Conservation (phyloP, 805 yeast species). For the Candida cerambycidarum region DNA sequence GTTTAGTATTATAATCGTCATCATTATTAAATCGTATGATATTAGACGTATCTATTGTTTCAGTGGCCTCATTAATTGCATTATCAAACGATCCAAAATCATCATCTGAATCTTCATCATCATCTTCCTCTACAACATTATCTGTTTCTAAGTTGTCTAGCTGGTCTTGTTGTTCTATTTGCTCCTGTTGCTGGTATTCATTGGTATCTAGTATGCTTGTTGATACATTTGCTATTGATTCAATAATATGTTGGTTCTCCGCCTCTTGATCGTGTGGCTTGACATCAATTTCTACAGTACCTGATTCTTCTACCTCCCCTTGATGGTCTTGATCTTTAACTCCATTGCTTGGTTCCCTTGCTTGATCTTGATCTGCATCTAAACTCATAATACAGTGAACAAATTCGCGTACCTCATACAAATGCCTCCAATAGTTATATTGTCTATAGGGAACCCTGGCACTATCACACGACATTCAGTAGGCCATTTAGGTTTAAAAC, state of each 20-base stretch:
- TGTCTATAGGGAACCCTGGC: constrained; percentile 44
- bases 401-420: constrained; percentile 1
- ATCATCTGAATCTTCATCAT: constrained; percentile 23
- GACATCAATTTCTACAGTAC: too few relatives aligned
- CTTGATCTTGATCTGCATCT: constrained; percentile 9
- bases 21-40: constrained; percentile 17
- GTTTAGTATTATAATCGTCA: constrained; percentile 11
- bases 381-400: neutral
- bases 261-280: too few relatives aligned
- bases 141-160: neutral
- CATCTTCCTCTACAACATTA: neutral
- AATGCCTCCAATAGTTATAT: constrained; percentile 14
- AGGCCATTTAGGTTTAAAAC: constrained; percentile 35
- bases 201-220: neutral
- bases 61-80: constrained; percentile 30
- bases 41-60: constrained; percentile 18
- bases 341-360: too few relatives aligned
- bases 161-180: neutral
- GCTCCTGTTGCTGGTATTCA: constrained; percentile 5
- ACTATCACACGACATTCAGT: constrained; percentile 39
- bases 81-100: constrained; percentile 42
- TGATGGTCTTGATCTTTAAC: too few relatives aligned
- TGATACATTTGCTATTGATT: too few relatives aligned
- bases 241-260: too few relatives aligned
- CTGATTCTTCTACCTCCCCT: too few relatives aligned